phyloP scores from a whole-genome alignment of 345 rosid species.

The Lenwebbia sp. region DNA sequence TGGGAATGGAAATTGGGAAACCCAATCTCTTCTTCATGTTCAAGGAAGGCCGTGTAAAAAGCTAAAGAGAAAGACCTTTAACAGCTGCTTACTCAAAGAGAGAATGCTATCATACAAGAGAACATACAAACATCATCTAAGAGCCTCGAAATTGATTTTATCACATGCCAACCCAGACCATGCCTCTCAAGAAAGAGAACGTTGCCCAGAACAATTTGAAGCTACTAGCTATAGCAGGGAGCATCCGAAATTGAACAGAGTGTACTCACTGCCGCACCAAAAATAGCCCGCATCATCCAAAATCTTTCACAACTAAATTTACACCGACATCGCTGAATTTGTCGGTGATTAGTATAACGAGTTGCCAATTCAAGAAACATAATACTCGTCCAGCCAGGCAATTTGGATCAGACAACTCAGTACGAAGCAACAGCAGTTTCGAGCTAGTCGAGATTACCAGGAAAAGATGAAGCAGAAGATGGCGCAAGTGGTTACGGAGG shows the following conservation, averaged over 20 bases:
- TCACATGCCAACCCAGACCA: neutral
- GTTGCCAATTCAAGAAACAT: neutral
- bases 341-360: neutral
- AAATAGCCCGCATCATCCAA: no score
- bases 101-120: neutral
- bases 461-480: conserved; percentile 75
- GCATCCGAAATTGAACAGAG: neutral
- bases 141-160: neutral
- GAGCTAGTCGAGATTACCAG: conserved; percentile 31
- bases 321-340: neutral
- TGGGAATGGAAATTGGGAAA: neutral
- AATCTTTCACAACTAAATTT: neutral
- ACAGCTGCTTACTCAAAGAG: neutral
- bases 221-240: neutral
- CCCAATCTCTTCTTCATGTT: neutral
- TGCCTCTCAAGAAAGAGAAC: neutral
- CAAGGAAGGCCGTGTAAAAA: neutral
- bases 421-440: neutral
- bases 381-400: neutral
- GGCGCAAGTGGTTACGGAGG: conserved; percentile 46
- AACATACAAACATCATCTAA: neutral
- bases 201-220: neutral
- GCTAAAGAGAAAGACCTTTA: neutral
- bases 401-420: neutral
- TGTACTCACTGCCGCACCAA: neutral